Evolutionary conservation across 129 eudicot genomes (phyloP).

Genomic region (Mikania micrantha): DNA sequence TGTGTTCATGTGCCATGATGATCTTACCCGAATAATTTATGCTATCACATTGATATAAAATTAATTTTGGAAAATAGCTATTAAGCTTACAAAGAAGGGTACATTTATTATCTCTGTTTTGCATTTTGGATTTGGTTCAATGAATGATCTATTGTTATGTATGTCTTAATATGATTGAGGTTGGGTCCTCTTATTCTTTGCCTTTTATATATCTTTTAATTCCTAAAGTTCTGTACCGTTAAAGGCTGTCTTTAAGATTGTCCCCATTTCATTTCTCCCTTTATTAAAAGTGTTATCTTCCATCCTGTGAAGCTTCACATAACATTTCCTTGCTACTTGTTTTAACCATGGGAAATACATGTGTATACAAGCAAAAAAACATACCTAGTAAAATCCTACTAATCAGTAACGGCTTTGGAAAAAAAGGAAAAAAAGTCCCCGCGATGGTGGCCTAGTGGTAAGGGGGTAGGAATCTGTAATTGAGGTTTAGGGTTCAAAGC

Average conservation of each 20-base stretch:
- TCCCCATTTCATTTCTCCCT: neutral
- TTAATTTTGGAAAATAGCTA: conserved; percentile 6
- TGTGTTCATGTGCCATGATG: conserved; percentile 14
- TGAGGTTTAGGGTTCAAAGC: too few relatives aligned
- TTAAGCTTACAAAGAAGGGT: conserved; percentile 8
- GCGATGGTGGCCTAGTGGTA: too few relatives aligned
- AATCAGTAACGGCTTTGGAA: too few relatives aligned
- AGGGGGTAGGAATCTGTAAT: too few relatives aligned
- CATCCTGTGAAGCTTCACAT: neutral
- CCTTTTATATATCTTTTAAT: neutral
- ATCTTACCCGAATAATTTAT: conserved; percentile 16
- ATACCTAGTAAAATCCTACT: too few relatives aligned
- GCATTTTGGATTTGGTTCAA: neutral
- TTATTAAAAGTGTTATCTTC: neutral
- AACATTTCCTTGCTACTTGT: neutral
- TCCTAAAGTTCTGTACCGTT: neutral
- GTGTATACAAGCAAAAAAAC: too few relatives aligned
- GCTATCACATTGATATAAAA: neutral
- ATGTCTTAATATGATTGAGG: conserved; percentile 1
- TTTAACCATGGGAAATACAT: conserved; percentile 1
- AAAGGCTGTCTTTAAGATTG: neutral
- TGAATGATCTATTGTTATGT: neutral
- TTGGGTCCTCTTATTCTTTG: neutral
- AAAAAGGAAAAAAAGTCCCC: too few relatives aligned
- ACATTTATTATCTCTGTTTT: neutral